These are phyloP conservation scores for Eucalyptus cladocalyx DNA, from an alignment of 345 rosid species.

Conservation along the genomic window DNA sequence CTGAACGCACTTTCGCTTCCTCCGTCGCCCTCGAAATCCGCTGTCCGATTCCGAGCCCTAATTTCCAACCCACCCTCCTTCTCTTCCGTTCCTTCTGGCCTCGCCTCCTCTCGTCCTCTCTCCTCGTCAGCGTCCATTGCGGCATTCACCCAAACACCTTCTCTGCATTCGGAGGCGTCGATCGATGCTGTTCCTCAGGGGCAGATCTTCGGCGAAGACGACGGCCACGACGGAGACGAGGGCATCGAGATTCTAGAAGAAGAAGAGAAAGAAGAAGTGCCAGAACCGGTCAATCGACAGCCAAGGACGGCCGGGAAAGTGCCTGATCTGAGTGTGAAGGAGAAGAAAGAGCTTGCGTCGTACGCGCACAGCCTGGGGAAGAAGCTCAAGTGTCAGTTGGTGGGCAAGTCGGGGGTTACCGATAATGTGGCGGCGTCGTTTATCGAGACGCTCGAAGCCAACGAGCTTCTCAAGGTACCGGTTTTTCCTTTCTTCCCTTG, in stretches of 20 bases:
- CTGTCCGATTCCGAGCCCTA: background rate
- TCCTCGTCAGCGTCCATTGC: background rate
- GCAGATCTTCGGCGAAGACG: background rate
- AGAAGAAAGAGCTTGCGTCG: conserved; percentile 80
- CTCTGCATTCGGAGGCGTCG: background rate
- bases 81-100: background rate
- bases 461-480: conserved; percentile 71
- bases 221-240: background rate
- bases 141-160: background rate
- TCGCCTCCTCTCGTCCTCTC: background rate
- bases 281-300: background rate
- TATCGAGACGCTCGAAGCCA: conserved; percentile 66
- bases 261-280: conserved; percentile 1
- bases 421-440: conserved; percentile 51
- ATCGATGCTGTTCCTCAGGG: background rate
- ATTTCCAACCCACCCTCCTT: background rate
- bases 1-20: background rate
- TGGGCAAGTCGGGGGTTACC: conserved; percentile 82
- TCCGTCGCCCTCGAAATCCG: background rate
- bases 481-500: background rate
- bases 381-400: conserved; percentile 64
- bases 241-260: background rate
- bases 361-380: conserved; percentile 69
- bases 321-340: conserved; percentile 39
- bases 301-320: background rate